Base-by-base conservation (phyloP, 2,329 filamentous ascomycete species). In the Cordyceps pruinosa region DNA sequence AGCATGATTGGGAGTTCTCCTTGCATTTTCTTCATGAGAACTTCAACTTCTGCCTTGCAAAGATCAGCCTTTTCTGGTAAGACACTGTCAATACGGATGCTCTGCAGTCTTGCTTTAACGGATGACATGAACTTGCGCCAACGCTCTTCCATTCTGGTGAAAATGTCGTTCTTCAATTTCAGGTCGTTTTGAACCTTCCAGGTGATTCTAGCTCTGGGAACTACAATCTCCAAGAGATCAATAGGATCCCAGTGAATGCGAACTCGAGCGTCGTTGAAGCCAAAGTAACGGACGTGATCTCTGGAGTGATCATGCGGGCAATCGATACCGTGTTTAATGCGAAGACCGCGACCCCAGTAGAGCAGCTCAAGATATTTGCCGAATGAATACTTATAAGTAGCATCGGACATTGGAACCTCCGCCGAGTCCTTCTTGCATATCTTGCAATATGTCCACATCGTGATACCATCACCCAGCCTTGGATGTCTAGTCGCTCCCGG, bases 371-470 rank as follows among this genome's bases (percentile, higher is more conserved):
- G 78, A 66, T 97, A 99, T 71, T 99, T 99, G 12, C 90, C 94
- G 66, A 99, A 96, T 0, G 94, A 99, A 70, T 99, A 99, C 69
- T 95, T 97, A 89, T 91, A 99, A 0, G 92, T 95, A 65, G 85
- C 91, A 57, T 91, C 86, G 1, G 93, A 97, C 90, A 99, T 97
- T 32, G 87, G 86, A 63, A 89, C 88, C 48, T 92, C 86, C 39
- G 90, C 89, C 0, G 93, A 96, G 68, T 97, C 92, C 63, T 90
- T 90, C 53, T 89, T 87, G 70, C 95, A 99, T 30, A 89, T 80
- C 65, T 96, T 94, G 75, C 94, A 99, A 64, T 88, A 90, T 63
- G 90, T 97, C 95, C 95, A 99, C 90, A 99, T 97, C 58, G 92
- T 82, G 57, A 99, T 96, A 3, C 86, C 88, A 44, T 76, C 74